Percentiles rank a stretch among this genome's conserved stretches.
Evolutionary conservation across 2,329 filamentous ascomycete species (phyloP).

Genomic region (Leptodontidium sp.): DNA sequence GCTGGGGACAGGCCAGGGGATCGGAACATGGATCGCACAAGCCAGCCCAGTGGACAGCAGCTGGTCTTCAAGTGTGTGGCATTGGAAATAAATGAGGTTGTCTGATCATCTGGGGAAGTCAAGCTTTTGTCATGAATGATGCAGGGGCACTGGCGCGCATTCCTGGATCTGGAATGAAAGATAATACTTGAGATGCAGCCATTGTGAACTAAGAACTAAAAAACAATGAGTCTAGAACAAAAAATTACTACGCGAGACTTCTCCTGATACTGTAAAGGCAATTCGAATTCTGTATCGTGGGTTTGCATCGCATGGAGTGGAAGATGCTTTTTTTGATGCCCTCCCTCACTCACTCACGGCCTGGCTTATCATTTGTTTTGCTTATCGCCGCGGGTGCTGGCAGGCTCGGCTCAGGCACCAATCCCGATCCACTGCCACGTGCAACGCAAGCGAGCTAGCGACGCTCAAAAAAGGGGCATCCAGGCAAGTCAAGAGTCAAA

Average conservation of each 20-base stretch:
- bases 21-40: constrained; percentile 10
- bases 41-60: constrained; percentile 5
- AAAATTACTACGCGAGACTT: no score
- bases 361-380: constrained; percentile 1
- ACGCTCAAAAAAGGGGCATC: constrained; percentile 14
- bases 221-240: no score
- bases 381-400: neutral
- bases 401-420: constrained; percentile 3
- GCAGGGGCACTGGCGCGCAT: constrained; percentile 2
- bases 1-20: neutral
- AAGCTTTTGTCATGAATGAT: constrained; percentile 5
- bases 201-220: neutral
- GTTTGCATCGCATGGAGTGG: no score
- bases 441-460: neutral
- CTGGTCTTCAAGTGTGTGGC: neutral
- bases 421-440: constrained; percentile 3
- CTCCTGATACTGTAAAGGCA: no score
- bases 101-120: constrained; percentile 14
- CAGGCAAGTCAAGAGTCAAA: neutral
- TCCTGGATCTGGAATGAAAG: neutral
- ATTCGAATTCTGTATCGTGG: no score
- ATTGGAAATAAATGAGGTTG: constrained; percentile 7
- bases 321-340: no score
- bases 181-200: neutral
- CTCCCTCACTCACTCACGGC: no score